A percentile compares a stretch with the other conserved stretches of the same genome.
phyloP scores from a whole-genome alignment of 148 eudicot species.

The Amaranthus cruentus region DNA sequence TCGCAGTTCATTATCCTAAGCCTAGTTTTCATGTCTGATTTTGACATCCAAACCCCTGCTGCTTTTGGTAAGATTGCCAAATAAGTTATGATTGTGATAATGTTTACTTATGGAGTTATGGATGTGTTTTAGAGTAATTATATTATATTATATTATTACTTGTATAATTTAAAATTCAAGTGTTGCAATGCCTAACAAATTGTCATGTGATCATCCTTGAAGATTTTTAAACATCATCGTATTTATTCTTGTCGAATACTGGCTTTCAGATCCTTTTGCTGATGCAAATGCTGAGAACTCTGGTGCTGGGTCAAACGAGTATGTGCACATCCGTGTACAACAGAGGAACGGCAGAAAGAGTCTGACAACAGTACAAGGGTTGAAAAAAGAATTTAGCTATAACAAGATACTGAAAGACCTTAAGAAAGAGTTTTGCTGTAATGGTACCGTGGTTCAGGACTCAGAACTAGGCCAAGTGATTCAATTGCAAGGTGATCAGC shows the following conservation, averaged over 20 bases:
- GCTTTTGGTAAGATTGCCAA: slow-evolving; percentile 45
- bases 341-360: slow-evolving; percentile 94
- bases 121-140: not conserved
- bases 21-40: slow-evolving; percentile 61
- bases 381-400: slow-evolving; percentile 90
- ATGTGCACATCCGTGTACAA: slow-evolving; percentile 87
- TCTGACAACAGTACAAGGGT: slow-evolving; percentile 91
- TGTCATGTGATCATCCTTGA: not conserved
- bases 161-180: too few species aligned
- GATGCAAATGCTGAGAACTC: slow-evolving; percentile 97
- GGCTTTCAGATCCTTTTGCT: slow-evolving; percentile 73
- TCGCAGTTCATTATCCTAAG: slow-evolving; percentile 20
- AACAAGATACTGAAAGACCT: slow-evolving; percentile 90
- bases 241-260: too few species aligned
- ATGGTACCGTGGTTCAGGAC: slow-evolving; percentile 94
- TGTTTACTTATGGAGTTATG: not conserved
- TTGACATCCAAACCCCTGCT: slow-evolving; percentile 55
- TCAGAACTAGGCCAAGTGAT: slow-evolving; percentile 97
- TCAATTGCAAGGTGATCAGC: slow-evolving; percentile 97
- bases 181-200: not conserved
- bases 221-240: too few species aligned
- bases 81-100: not conserved
- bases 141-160: too few species aligned
- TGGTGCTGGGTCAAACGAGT: slow-evolving; percentile 87
- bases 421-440: slow-evolving; percentile 96